Evolutionary conservation across 2,329 filamentous ascomycete genomes (phyloP).

Genomic region (Diaporthe eres): DNA sequence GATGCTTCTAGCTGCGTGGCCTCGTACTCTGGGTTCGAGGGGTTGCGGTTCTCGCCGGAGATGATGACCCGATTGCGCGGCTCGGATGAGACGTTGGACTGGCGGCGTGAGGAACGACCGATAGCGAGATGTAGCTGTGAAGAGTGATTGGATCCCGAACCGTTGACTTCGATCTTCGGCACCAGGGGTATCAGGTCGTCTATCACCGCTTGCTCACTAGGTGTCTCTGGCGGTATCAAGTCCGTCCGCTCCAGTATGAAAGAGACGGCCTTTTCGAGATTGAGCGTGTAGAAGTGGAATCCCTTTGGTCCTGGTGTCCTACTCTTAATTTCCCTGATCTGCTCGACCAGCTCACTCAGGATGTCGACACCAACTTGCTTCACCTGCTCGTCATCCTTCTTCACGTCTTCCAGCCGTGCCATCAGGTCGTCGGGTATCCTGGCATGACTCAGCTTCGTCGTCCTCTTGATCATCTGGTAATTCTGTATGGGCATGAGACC

Average conservation of each 20-base stretch:
- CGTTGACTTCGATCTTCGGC: slow-evolving; percentile 67
- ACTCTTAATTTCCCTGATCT: slow-evolving; percentile 76
- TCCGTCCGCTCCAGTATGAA: slow-evolving; percentile 89
- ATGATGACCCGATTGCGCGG: slow-evolving; percentile 91
- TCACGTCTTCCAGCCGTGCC: slow-evolving; percentile 78
- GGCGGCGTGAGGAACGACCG: slow-evolving; percentile 65
- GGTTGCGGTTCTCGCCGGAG: slow-evolving; percentile 66
- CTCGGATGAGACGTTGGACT: slow-evolving; percentile 86
- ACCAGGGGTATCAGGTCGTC: slow-evolving; percentile 62
- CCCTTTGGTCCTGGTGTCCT: slow-evolving; percentile 75
- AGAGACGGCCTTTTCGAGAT: slow-evolving; percentile 94
- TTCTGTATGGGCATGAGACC: slow-evolving; percentile 98
- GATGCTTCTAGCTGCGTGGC: slow-evolving; percentile 83
- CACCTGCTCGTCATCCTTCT: slow-evolving; percentile 84
- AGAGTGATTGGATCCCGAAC: slow-evolving; percentile 54
- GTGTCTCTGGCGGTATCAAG: slow-evolving; percentile 77
- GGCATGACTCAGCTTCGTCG: slow-evolving; percentile 94
- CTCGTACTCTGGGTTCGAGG: slow-evolving; percentile 76
- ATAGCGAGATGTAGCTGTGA: slow-evolving; percentile 35
- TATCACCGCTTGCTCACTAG: slow-evolving; percentile 65
- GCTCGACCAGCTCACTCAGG: slow-evolving; percentile 84
- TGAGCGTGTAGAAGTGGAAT: slow-evolving; percentile 98
- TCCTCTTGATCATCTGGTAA: slow-evolving; percentile 94
- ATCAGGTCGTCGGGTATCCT: slow-evolving; percentile 81
- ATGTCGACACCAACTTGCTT: slow-evolving; percentile 87